Conservation (phyloP, 495 filamentous ascomycete species). For the Beverwykella pulmonaria region DNA sequence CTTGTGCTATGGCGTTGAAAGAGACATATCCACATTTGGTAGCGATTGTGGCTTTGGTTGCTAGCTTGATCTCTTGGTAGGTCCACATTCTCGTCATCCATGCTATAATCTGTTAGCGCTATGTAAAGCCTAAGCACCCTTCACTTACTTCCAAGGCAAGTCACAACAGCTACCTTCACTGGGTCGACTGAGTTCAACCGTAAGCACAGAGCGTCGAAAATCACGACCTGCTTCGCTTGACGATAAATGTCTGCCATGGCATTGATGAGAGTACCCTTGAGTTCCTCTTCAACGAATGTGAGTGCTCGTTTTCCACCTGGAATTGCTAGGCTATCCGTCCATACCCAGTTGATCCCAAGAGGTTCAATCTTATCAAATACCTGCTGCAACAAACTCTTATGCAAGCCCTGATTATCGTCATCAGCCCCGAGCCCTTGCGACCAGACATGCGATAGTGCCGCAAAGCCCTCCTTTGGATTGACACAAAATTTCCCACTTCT, state of each 20-base stretch:
- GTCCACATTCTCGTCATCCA: conserved; percentile 10
- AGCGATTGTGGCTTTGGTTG: not conserved
- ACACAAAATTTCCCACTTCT: not conserved
- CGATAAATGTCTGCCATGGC: conserved; percentile 9
- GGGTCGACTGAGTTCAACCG: conserved; percentile 4
- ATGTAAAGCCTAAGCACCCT: too few relatives aligned
- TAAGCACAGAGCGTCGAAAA: conserved; percentile 1
- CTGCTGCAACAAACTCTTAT: conserved; percentile 9
- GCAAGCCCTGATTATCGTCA: conserved; percentile 6
- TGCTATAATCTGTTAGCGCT: not conserved
- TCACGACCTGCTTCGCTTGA: conserved; percentile 3
- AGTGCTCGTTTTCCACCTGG: conserved; percentile 2
- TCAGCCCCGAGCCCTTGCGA: conserved; percentile 5
- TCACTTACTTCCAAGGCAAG: conserved; percentile 2
- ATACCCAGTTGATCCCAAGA: conserved; percentile 1
- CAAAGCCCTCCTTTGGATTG: conserved; percentile 8
- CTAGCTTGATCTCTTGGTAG: conserved; percentile 9
- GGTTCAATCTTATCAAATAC: conserved; percentile 4
- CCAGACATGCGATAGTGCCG: conserved; percentile 9
- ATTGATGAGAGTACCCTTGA: conserved; percentile 2
- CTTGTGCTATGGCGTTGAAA: not conserved
- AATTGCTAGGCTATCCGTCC: conserved; percentile 7
- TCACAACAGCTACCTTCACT: not conserved
- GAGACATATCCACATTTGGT: not conserved
- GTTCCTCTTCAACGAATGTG: not conserved